Evolutionary conservation across 441 rosid species (phyloP).

Genomic region (Francoa sonchifolia): DNA sequence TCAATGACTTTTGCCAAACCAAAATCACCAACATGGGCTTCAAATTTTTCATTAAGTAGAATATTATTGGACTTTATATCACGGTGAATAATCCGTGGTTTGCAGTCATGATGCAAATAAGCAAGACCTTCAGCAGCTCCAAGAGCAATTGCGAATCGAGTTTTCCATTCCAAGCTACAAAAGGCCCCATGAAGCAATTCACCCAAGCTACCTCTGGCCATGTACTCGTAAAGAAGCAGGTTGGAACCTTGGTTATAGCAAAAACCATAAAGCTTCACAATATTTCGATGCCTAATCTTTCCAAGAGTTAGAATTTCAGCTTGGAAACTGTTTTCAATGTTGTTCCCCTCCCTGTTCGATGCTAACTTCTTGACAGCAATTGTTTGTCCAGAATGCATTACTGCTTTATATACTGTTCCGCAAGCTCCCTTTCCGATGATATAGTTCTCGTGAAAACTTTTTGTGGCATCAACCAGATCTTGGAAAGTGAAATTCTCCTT

Average conservation of each 20-base stretch:
- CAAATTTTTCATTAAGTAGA: slow-evolving; percentile 69
- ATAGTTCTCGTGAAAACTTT: slow-evolving; percentile 67
- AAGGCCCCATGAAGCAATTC: slow-evolving; percentile 66
- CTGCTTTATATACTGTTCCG: slow-evolving; percentile 85
- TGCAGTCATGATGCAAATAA: slow-evolving; percentile 91
- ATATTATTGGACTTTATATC: slow-evolving; percentile 92
- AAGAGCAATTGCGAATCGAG: slow-evolving; percentile 68
- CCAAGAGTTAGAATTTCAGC: slow-evolving; percentile 90
- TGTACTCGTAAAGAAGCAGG: slow-evolving; percentile 80
- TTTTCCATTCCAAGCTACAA: slow-evolving; percentile 65
- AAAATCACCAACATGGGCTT: slow-evolving; percentile 97
- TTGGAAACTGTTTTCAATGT: slow-evolving; percentile 68
- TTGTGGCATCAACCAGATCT: slow-evolving; percentile 65
- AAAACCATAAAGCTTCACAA: slow-evolving; percentile 83
- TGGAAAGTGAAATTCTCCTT: slow-evolving; percentile 72
- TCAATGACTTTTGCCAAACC: slow-evolving; percentile 93
- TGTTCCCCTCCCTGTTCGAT: slow-evolving; percentile 71
- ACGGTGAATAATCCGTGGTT: slow-evolving; percentile 82
- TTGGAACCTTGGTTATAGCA: slow-evolving; percentile 74
- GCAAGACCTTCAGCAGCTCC: slow-evolving; percentile 99
- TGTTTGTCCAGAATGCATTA: slow-evolving; percentile 60
- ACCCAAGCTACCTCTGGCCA: slow-evolving; percentile 82
- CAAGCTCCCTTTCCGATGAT: slow-evolving; percentile 80
- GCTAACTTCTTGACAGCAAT: slow-evolving; percentile 72
- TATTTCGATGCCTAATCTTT: slow-evolving; percentile 85